Evolutionary conservation across 2,329 filamentous ascomycete species (phyloP), one percentile per base, ranked within the genome.

Genomic region (Bertia moriformis): DNA sequence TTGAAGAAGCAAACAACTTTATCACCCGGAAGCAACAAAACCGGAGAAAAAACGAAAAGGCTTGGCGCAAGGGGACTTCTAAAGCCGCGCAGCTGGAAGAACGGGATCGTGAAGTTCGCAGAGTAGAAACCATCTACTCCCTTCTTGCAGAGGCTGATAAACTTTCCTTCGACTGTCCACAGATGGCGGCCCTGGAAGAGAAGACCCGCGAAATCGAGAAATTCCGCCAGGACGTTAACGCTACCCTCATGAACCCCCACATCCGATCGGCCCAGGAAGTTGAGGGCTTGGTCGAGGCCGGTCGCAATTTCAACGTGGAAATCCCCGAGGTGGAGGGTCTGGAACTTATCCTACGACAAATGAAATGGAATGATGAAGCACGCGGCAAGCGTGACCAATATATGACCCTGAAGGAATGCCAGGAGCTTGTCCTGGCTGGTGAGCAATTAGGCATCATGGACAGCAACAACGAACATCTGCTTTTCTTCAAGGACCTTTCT

Each of bases 1-100:
- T 95, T 45, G 91, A 96, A 51, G 89, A 96, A 62, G 91, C 91
- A 46, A 91, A 85, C 51, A 88, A 83, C 54, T 98, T 93, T 65
- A 94, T 88, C 52, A 88, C 91, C 42, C 83, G 91, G 49, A 98
- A 98, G 64, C 89, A 95, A 63, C 89, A 95, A 60, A 93, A 93
- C 53, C 83, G 91, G 45, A 85, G 89, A 44, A 96, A 96, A 61
- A 93, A 83, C 57, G 89, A 95, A 51, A 91, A 86, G 53, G 74
- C 73, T 35, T 91, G 83, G 76, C 83, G 86, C 46, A 80, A 75
- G 50, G 73, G 78, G 40, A 73, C 73, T 49, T 69, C 78, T 38
- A 89, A 83, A 57, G 80, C 78, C 39, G 74, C 82, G 38, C 88
- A 95, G 51, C 70, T 82, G 49, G 91, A 93, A 59, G 85, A 95